These are phyloP conservation scores for Neofusicoccum cordaticola DNA, from an alignment of 2,329 filamentous ascomycete genomes.

Conservation along the genomic window DNA sequence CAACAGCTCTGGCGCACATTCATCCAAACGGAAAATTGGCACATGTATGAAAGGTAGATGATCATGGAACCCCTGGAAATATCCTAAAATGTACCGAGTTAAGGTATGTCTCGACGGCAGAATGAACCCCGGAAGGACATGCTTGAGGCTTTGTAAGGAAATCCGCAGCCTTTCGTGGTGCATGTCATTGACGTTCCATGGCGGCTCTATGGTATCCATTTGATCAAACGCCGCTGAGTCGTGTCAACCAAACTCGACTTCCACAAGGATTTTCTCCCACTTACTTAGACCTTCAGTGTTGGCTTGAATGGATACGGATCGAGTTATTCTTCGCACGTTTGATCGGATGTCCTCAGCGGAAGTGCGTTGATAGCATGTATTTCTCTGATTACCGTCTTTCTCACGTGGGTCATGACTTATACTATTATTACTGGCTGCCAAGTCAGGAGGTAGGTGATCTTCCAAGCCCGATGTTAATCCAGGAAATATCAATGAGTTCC, in stretches of 20 bases:
- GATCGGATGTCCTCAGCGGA: too few species aligned
- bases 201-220: constrained; percentile 25
- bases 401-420: too few species aligned
- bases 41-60: constrained; percentile 35
- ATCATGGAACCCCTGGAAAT: constrained; percentile 32
- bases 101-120: constrained; percentile 31
- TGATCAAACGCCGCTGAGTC: constrained; percentile 15
- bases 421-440: too few species aligned
- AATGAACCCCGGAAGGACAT: constrained; percentile 26
- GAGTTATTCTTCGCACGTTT: too few species aligned
- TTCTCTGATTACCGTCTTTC: too few species aligned
- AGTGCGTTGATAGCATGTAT: too few species aligned
- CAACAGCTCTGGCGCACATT: constrained; percentile 31
- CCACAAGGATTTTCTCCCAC: background rate
- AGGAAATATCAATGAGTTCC: constrained; percentile 7
- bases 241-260: background rate
- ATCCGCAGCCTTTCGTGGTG: constrained; percentile 26
- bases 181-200: constrained; percentile 24
- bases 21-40: constrained; percentile 31
- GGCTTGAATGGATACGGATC: background rate
- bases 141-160: constrained; percentile 24
- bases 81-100: constrained; percentile 31
- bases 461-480: constrained; percentile 16
- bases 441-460: too few species aligned
- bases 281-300: constrained; percentile 17